Percentiles rank a stretch among this genome's conserved stretches.
Conservation (phyloP, 2,329 filamentous ascomycete species). For the Trichoderma sp. region DNA sequence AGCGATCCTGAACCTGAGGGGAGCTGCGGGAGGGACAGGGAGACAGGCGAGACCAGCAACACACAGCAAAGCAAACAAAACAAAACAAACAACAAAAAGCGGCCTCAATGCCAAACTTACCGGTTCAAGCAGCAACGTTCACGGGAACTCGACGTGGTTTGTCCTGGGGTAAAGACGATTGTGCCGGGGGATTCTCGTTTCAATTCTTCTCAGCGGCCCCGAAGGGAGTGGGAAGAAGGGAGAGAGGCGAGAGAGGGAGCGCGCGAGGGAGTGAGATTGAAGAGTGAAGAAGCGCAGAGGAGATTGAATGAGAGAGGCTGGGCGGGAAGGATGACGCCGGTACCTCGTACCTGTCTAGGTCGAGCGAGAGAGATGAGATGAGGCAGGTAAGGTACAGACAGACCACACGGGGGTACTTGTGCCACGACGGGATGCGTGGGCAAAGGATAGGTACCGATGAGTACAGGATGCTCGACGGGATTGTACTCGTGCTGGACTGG, state of each 20-base stretch:
- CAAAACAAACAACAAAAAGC: neutral
- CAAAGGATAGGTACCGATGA: neutral
- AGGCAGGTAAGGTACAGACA: neutral
- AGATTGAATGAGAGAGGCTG: constrained; percentile 13
- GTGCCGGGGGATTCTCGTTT: neutral
- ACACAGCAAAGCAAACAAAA: neutral
- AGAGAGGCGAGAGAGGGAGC: neutral
- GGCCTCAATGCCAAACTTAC: neutral
- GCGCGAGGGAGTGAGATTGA: constrained; percentile 14
- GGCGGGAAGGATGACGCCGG: constrained; percentile 12
- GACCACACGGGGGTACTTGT: neutral
- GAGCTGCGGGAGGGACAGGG: constrained; percentile 9
- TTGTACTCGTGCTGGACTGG: neutral
- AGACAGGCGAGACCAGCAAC: neutral
- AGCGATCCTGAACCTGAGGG: constrained; percentile 13
- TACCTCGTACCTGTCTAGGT: constrained; percentile 1
- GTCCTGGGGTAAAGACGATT: neutral
- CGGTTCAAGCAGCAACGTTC: neutral
- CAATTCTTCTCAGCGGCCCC: constrained; percentile 16
- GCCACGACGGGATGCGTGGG: neutral
- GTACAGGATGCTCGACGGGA: neutral
- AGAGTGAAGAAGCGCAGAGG: constrained; percentile 3
- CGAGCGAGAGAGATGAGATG: neutral
- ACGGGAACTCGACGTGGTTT: neutral
- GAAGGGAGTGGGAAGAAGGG: constrained; percentile 6